A percentile compares a stretch with the other conserved stretches of the same genome.
Conservation (phyloP, 2,329 filamentous ascomycete genomes). For the Colletotrichum sp. region DNA sequence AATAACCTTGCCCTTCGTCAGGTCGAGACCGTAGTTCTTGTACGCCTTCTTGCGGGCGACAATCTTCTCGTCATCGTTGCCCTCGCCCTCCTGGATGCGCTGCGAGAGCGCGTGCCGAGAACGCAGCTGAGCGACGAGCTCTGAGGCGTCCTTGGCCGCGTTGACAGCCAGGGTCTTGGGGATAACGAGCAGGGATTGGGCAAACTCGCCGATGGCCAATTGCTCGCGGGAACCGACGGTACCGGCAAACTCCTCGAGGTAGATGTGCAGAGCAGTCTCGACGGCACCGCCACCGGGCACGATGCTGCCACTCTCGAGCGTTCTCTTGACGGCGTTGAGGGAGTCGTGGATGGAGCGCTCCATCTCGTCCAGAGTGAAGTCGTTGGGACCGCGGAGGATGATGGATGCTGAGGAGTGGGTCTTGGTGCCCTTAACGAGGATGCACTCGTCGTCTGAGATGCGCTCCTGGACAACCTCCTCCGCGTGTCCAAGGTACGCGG, state of each 20-base stretch:
- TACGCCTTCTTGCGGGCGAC: constrained; percentile 95
- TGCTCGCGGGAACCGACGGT: constrained; percentile 97
- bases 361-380: constrained; percentile 98
- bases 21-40: constrained; percentile 96
- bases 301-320: constrained; percentile 93
- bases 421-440: constrained; percentile 95
- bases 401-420: constrained; percentile 92
- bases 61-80: constrained; percentile 84
- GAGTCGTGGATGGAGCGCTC: constrained; percentile 98
- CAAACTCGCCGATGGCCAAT: constrained; percentile 96
- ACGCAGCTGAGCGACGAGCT: constrained; percentile 93
- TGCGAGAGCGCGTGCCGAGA: constrained; percentile 94
- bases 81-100: constrained; percentile 85
- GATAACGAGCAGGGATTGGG: constrained; percentile 90
- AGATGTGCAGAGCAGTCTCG: constrained; percentile 98
- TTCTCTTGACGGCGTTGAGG: constrained; percentile 94
- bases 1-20: constrained; percentile 86
- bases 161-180: constrained; percentile 97
- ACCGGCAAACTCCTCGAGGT: constrained; percentile 97
- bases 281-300: constrained; percentile 96
- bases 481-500: constrained; percentile 85
- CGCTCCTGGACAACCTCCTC: constrained; percentile 98
- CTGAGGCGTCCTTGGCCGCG: constrained; percentile 93
- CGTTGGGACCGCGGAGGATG: constrained; percentile 93
- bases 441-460: constrained; percentile 98